phyloP scores from a whole-genome alignment of 2,329 filamentous ascomycete species.

The Leptographium wingfieldii region DNA sequence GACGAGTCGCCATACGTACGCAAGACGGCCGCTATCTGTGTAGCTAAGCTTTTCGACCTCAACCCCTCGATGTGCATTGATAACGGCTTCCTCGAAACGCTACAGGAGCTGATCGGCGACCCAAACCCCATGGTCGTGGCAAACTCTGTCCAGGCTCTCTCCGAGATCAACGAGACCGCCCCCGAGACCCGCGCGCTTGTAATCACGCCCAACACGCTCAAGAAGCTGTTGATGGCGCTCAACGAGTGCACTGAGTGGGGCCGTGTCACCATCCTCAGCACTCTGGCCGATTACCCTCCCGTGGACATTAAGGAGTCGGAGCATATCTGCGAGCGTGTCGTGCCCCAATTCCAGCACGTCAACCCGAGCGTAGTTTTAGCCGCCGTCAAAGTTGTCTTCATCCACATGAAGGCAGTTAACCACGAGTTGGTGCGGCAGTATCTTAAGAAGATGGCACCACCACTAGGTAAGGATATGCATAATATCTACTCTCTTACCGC shows the following conservation, averaged over 20 bases:
- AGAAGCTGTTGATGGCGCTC: constrained; percentile 91
- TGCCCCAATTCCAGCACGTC: constrained; percentile 95
- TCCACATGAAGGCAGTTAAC: constrained; percentile 81
- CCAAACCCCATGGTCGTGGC: constrained; percentile 99
- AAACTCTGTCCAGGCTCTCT: constrained; percentile 87
- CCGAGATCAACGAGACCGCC: constrained; percentile 80
- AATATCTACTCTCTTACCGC: background rate
- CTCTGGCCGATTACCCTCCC: constrained; percentile 76
- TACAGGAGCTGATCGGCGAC: constrained; percentile 94
- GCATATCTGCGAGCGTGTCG: constrained; percentile 93
- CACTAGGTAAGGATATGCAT: constrained; percentile 52
- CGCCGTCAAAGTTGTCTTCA: constrained; percentile 95
- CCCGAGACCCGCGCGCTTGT: constrained; percentile 82
- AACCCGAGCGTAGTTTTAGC: constrained; percentile 94
- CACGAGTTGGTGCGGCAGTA: constrained; percentile 72
- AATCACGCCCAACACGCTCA: constrained; percentile 70
- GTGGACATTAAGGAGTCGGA: constrained; percentile 90
- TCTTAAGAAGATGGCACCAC: constrained; percentile 96
- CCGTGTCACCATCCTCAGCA: constrained; percentile 81
- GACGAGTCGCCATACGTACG: constrained; percentile 98
- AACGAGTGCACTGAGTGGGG: constrained; percentile 99
- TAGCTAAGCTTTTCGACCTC: constrained; percentile 93
- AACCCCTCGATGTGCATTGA: constrained; percentile 89
- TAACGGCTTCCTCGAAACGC: constrained; percentile 84
- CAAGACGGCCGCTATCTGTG: constrained; percentile 95